Conservation (phyloP, 345 rosid genomes). For the Ricinus communis region DNA sequence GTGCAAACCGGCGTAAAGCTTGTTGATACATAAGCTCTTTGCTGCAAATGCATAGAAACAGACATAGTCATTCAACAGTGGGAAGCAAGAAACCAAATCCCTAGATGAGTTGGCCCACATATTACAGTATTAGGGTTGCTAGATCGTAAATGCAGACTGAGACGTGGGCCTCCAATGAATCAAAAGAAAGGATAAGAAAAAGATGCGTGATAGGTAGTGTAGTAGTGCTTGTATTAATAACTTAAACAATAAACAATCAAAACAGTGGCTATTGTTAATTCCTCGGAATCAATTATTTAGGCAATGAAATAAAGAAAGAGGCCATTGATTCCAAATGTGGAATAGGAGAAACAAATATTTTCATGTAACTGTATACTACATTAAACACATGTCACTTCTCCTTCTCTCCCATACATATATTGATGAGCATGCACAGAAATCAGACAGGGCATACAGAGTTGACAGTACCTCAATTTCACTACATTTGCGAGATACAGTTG, state of each 20-base stretch:
- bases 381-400: background rate
- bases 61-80: background rate
- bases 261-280: background rate
- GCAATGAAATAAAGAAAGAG: background rate
- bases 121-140: background rate
- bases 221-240: background rate
- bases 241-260: background rate
- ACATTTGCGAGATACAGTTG: slow-evolving; percentile 88
- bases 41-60: slow-evolving; percentile 45
- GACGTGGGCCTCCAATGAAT: background rate
- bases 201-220: background rate
- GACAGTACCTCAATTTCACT: slow-evolving; percentile 69
- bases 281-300: background rate
- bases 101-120: background rate
- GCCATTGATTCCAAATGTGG: background rate
- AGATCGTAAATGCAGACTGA: background rate
- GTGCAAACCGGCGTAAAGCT: slow-evolving; percentile 79
- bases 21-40: slow-evolving; percentile 99
- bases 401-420: background rate
- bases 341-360: background rate
- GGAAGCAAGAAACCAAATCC: background rate
- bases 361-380: background rate
- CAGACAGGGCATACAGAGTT: background rate
- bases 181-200: background rate
- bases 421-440: background rate